phyloP scores from a whole-genome alignment of 2,329 filamentous ascomycete species.

The Fusarium sp. region DNA sequence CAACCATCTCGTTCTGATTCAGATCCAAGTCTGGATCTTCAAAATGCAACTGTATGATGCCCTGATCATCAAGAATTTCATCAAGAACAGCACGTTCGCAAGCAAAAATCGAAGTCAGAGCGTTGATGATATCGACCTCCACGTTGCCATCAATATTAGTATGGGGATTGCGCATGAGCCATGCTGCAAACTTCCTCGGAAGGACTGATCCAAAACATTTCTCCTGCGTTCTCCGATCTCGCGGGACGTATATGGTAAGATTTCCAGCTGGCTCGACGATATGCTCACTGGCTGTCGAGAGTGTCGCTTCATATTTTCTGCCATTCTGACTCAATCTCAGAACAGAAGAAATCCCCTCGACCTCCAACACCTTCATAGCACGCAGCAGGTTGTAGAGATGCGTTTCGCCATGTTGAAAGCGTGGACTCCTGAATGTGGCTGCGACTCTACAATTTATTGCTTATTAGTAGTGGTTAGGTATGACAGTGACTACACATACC shows the following conservation, averaged over 20 bases:
- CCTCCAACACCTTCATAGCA: slow-evolving; percentile 18
- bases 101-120: slow-evolving; percentile 28
- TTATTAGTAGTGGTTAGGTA: neutral
- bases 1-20: neutral
- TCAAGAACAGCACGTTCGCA: slow-evolving; percentile 7
- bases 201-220: slow-evolving; percentile 28
- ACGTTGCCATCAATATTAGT: neutral
- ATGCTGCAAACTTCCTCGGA: slow-evolving; percentile 17
- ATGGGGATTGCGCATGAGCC: slow-evolving; percentile 16
- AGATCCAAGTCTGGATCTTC: slow-evolving; percentile 1
- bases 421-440: slow-evolving; percentile 27
- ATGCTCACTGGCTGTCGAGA: slow-evolving; percentile 23
- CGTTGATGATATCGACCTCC: slow-evolving; percentile 7
- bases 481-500: neutral
- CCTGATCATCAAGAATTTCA: slow-evolving; percentile 25
- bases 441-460: slow-evolving; percentile 6
- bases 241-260: slow-evolving; percentile 23
- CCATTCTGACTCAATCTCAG: slow-evolving; percentile 13
- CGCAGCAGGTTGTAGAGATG: slow-evolving; percentile 7
- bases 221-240: slow-evolving; percentile 10
- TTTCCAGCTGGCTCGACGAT: slow-evolving; percentile 1
- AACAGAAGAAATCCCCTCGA: slow-evolving; percentile 12
- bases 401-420: neutral
- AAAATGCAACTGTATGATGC: slow-evolving; percentile 20
- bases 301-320: neutral